Evolutionary conservation across 2,329 filamentous ascomycete species (phyloP).

Genomic region (Phialophora chinensis): DNA sequence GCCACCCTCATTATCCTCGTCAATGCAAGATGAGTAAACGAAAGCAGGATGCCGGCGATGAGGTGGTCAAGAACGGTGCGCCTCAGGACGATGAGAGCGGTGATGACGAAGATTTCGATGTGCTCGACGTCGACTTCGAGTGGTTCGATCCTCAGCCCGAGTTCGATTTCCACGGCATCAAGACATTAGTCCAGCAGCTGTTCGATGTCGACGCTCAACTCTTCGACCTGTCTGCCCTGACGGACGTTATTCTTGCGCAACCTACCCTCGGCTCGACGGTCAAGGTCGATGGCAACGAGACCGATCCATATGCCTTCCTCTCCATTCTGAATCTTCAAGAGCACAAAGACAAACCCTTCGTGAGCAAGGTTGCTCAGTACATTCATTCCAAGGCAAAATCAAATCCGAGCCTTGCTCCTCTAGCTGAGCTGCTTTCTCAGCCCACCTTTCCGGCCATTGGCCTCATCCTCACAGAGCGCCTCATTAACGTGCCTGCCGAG

Average conservation of each 20-base stretch:
- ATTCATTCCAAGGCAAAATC: constrained; percentile 62
- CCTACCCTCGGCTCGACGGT: constrained; percentile 89
- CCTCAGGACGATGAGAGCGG: constrained; percentile 38
- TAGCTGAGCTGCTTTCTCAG: constrained; percentile 64
- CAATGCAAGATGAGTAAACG: constrained; percentile 37
- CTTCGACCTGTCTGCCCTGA: constrained; percentile 84
- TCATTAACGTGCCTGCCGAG: constrained; percentile 97
- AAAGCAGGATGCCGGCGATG: constrained; percentile 37
- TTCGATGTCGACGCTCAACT: constrained; percentile 85
- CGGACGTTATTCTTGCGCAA: constrained; percentile 86
- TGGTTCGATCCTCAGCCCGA: constrained; percentile 94
- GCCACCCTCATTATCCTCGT: not conserved
- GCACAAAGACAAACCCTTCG: constrained; percentile 74
- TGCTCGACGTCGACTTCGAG: constrained; percentile 96
- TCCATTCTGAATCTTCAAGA: constrained; percentile 83
- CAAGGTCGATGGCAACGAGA: constrained; percentile 94
- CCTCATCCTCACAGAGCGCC: constrained; percentile 84
- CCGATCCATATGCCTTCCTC: constrained; percentile 89
- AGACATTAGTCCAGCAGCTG: constrained; percentile 86
- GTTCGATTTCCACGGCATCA: constrained; percentile 93
- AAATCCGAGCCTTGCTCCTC: constrained; percentile 61
- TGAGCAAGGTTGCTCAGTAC: constrained; percentile 75
- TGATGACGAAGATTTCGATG: constrained; percentile 74
- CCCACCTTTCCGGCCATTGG: constrained; percentile 69
- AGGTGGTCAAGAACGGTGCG: constrained; percentile 24